Conservation (phyloP, 2,329 filamentous ascomycete species). For the Biscogniauxia marginata region DNA sequence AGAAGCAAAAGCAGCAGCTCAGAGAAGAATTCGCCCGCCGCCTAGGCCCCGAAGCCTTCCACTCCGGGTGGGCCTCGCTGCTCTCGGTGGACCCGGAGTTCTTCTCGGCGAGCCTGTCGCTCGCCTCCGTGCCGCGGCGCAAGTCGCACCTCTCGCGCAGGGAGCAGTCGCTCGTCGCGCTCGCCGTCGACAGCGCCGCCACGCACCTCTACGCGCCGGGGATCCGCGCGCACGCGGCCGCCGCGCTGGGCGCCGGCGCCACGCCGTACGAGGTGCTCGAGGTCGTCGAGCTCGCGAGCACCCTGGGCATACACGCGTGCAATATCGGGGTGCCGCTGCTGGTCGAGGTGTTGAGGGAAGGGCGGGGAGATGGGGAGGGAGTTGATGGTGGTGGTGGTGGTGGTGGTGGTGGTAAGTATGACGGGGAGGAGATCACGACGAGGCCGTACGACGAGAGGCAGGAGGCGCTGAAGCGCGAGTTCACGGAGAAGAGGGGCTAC, state of each 20-base stretch:
- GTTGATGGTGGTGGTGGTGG: too few species aligned
- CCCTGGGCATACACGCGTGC: slow-evolving; percentile 46
- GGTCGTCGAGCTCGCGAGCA: slow-evolving; percentile 42
- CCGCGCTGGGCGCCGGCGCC: slow-evolving; percentile 40
- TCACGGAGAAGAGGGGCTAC: slow-evolving; percentile 44
- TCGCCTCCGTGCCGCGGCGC: slow-evolving; percentile 25
- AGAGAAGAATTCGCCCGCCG: slow-evolving; percentile 18
- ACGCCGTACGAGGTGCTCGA: slow-evolving; percentile 43
- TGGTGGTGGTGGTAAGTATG: too few species aligned
- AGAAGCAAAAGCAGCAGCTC: slow-evolving; percentile 14
- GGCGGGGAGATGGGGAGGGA: slow-evolving; percentile 31
- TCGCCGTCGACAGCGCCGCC: slow-evolving; percentile 42
- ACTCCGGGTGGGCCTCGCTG: slow-evolving; percentile 28
- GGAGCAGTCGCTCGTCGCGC: slow-evolving; percentile 40
- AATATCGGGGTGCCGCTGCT: slow-evolving; percentile 46
- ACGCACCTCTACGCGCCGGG: slow-evolving; percentile 45
- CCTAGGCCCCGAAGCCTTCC: slow-evolving; percentile 21
- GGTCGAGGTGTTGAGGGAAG: slow-evolving; percentile 45
- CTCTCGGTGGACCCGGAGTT: slow-evolving; percentile 24
- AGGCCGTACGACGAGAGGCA: slow-evolving; percentile 35
- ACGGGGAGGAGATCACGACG: slow-evolving; percentile 23
- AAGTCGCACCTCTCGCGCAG: slow-evolving; percentile 38
- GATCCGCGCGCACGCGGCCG: slow-evolving; percentile 39
- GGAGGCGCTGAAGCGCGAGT: slow-evolving; percentile 40
- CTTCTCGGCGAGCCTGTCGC: slow-evolving; percentile 25